Base-by-base conservation (phyloP, 305 asterid species). In the Fraxinus platypoda region DNA sequence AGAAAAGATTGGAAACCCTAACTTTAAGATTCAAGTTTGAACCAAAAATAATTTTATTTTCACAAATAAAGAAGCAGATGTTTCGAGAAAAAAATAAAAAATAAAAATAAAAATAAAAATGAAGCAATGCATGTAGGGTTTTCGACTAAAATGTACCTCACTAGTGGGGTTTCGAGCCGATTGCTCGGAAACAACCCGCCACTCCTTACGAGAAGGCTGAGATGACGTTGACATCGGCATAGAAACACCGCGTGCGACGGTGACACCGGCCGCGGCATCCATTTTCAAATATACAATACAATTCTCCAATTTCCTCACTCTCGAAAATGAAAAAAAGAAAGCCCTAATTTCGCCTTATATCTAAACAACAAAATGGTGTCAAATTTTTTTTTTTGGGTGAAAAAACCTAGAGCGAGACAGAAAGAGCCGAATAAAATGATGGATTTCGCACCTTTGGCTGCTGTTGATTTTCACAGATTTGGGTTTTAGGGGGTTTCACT, bases 161-260 rank as follows among this genome's bases (percentile, higher is more conserved):
- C 43, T 89, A 52, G 89, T 85, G 76, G 97, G 85, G 85, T 87
- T 91, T 70, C 97, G 93, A 78, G 86, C 86, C 66, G 93, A 88
- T 80, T 92, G 91, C 80, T 94, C 99, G 64, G 97, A 84, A 21
- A 94, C 92, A 80, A 80, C 97, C 68, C 97, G 95, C 99, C 99
- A 94, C 91, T 96, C 95, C 87, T 91, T 96, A 80, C 98, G 98
- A 82, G 98, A 83, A 77, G 95, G 81, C 84, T 89, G 93, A 31
- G 97, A 81, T 34, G 94, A 79, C 23, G 89, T 83, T 3, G 37
- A 12, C 74, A 85, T 78, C 13, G 93, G 87, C 78, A 90, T 83
- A 83, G 94, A 73, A 84, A 90, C 88, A 80, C 91, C 95, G 75
- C 93, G 74, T 33, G 83, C 90, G 76, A 90, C 89, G 76, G 91